These are phyloP conservation scores for Phytophthora sojae DNA, from an alignment of 352 stramenopile species.

Conservation along the genomic window DNA sequence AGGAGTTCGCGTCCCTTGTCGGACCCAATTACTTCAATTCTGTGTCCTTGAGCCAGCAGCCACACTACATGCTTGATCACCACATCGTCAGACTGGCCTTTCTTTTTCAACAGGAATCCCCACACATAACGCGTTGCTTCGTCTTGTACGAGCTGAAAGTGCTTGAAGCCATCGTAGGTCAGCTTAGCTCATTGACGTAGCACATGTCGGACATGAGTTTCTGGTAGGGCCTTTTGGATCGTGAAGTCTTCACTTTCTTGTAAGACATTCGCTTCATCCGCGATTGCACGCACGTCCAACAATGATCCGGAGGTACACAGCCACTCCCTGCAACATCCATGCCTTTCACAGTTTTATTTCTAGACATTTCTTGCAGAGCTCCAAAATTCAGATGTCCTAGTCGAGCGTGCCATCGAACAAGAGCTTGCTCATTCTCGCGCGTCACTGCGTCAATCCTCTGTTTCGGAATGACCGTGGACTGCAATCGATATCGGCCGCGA, in stretches of 20 bases:
- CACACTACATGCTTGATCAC: no score
- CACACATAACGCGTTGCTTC: not conserved
- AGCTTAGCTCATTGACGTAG: slow-evolving; percentile 1
- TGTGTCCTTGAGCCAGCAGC: no score
- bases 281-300: slow-evolving; percentile 7
- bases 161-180: slow-evolving; percentile 2
- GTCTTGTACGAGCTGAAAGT: not conserved
- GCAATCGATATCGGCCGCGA: no score
- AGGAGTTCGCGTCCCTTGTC: no score
- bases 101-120: not conserved
- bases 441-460: no score
- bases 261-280: slow-evolving; percentile 9
- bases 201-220: slow-evolving; percentile 1
- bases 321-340: not conserved
- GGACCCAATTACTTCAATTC: no score
- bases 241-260: not conserved
- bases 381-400: not conserved
- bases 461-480: no score
- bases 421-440: no score
- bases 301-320: not conserved
- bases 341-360: not conserved
- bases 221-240: not conserved
- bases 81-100: no score
- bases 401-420: no score
- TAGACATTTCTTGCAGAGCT: not conserved